Evolutionary conservation across 345 rosid species (phyloP), one percentile per base, ranked within the genome.

Genomic region (Kandelia obovata): DNA sequence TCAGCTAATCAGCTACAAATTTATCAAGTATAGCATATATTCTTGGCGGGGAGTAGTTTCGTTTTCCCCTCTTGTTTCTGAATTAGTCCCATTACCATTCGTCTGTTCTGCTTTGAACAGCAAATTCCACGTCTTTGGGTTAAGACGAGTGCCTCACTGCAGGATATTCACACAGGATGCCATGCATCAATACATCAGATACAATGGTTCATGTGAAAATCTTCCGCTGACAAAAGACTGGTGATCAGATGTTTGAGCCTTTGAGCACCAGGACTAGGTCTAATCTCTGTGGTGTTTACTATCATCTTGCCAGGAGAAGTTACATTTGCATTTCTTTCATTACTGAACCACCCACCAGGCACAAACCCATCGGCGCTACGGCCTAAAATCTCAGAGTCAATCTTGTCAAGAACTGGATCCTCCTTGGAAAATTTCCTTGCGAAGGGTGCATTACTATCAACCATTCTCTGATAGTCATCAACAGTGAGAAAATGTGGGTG

Each of bases 401-500:
- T 84, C 85, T 77, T 89, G 77, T 89, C 92, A 15, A 93, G 88
- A 31, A 88, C 87, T 3, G 84, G 66, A 9, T 85, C 92, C 3
- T 84, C 71, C 81, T 81, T 84, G 73, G 82, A 79, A n/a, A 91
- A 89, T 78, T 91, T 93, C 65, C 98, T 75, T 0, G 97, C 98
- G 58, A 93, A 93, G 2, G 98, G 96, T 1, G 91, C 89, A 46
- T 83, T 83, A 82, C 97, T 93, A 46, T 84, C 74, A 13, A 91
- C 86, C 96, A 91, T 93, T 56, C 77, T 81, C 58, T 73, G 81
- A 55, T 71, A 91, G 73, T 93, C 96, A 13, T 84, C 62, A 28
- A 72, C 61, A 1, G 91, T 80, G 57, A 93, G 87, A 81, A 85
- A 89, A 85, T 91, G 92, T 0, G 97, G 98, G 73, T 93, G 98